Evolutionary conservation across 805 yeast species (phyloP), one percentile per base, ranked within the genome.

Genomic region (Schizosaccharomyces cryophilus): DNA sequence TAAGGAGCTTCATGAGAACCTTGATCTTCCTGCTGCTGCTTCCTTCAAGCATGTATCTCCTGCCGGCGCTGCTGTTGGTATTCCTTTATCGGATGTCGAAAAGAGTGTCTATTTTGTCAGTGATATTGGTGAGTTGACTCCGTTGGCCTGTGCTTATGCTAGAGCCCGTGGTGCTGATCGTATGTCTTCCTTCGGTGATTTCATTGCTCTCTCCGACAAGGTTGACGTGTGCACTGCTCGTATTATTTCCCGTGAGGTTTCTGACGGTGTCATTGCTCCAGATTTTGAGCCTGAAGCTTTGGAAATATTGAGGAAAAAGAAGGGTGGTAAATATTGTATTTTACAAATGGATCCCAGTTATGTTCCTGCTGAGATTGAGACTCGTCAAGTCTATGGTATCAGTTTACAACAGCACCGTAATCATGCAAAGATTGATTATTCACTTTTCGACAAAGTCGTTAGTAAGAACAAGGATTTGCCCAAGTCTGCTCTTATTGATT

Each of bases 91-190:
- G 58, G 98, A 89, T 60, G 77, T 82, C 65, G 98, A 93, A 78
- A 89, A 88, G 80, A 85, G 90, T 74, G 81, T 90, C 65, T 93
- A 93, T 79, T 93, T 93, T 72, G 98, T 93, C 65, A n/a, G 42
- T 21, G 96, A 87, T 73, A 87, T 90, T 69, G 61, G 63, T n/a
- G 66, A 65, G 24, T 77, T 93, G 72, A 87, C 96, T 13, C 97
- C 98, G 62, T 79, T 93, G 70, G 98, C 98, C 65, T 85, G 85
- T 70, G 98, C 98, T 62, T 93, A 93, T 70, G 98, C 98, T 47
- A 86, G 97, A 76, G 98, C 98, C 62, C 86, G 98, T 75, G 98
- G 98, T 73, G 98, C 98, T 67, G 98, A 93, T 75, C 84, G 98
- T 80, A 93, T 93, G 98, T 89, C 96, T 5, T 86, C 95, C 15